These are phyloP conservation scores for Crithidia sp. DNA, from an alignment of 208 protist species.

Conservation along the genomic window DNA sequence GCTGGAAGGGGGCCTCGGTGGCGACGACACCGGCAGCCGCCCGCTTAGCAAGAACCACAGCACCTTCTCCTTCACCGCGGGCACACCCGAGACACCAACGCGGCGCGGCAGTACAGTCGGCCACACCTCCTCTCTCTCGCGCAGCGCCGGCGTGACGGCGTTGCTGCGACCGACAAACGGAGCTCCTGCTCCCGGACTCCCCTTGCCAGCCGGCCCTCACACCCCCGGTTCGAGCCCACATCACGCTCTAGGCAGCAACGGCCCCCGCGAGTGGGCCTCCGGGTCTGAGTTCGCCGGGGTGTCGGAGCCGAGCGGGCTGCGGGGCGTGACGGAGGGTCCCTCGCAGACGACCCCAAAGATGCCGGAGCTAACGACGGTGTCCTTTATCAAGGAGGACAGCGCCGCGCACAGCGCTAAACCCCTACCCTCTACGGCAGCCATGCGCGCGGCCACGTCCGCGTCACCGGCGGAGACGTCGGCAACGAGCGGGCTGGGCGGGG, in stretches of 20 bases:
- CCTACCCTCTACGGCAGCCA: too few species aligned
- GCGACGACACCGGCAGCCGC: background rate
- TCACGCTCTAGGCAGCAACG: background rate
- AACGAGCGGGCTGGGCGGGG: background rate
- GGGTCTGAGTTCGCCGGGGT: conserved; percentile 1
- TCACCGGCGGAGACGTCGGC: background rate
- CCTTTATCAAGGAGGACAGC: background rate
- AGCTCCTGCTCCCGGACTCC: background rate
- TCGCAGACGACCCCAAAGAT: conserved; percentile 11
- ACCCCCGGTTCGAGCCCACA: background rate
- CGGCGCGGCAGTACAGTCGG: background rate
- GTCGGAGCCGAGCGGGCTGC: conserved; percentile 2
- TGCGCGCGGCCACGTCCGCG: background rate
- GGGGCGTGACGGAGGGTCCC: background rate
- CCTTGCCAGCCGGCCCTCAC: background rate
- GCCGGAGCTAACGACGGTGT: conserved; percentile 17
- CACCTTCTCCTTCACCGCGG: background rate
- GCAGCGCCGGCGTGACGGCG: conserved; percentile 9
- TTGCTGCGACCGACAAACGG: conserved; percentile 1
- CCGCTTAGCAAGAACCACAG: conserved; percentile 1
- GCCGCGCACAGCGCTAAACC: too few species aligned
- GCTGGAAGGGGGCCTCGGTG: background rate
- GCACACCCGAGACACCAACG: conserved; percentile 6
- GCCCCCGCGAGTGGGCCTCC: background rate
- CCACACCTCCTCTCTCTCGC: background rate